Conservation (phyloP, 495 filamentous ascomycete species). For the Cudoniella acicularis region DNA sequence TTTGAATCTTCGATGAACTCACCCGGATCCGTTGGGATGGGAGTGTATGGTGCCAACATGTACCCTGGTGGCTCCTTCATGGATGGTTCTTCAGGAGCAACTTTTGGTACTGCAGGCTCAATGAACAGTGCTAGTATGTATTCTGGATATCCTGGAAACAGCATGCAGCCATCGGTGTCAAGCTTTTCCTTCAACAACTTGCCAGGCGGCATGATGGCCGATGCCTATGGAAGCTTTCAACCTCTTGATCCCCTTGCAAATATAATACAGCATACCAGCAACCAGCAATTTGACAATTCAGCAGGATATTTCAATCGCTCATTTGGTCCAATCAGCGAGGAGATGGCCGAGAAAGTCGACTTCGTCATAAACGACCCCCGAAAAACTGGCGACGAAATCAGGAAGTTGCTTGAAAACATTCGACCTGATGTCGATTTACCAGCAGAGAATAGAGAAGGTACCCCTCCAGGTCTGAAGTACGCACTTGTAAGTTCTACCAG, state of each 20-base stretch:
- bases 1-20: background rate
- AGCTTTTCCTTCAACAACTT: background rate
- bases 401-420: conserved; percentile 66
- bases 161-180: background rate
- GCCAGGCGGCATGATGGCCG: background rate
- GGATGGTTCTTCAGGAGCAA: background rate
- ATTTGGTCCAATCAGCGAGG: conserved; percentile 10
- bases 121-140: background rate
- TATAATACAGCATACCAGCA: conserved; percentile 20
- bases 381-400: conserved; percentile 61
- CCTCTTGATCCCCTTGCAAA: background rate
- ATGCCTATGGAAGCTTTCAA: background rate
- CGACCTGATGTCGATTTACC: conserved; percentile 69
- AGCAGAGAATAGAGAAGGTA: conserved; percentile 62
- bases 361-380: conserved; percentile 50
- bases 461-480: conserved; percentile 66
- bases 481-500: conserved; percentile 42
- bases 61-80: background rate
- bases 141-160: background rate
- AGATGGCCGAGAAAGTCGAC: conserved; percentile 31
- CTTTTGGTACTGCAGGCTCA: background rate
- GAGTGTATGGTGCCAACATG: background rate
- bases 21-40: background rate
- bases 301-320: conserved; percentile 21
- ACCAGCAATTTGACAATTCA: conserved; percentile 24